Evolutionary conservation across 2,329 filamentous ascomycete genomes (phyloP), one percentile per base, ranked within the genome.

Genomic region (Simplicillium sp.): DNA sequence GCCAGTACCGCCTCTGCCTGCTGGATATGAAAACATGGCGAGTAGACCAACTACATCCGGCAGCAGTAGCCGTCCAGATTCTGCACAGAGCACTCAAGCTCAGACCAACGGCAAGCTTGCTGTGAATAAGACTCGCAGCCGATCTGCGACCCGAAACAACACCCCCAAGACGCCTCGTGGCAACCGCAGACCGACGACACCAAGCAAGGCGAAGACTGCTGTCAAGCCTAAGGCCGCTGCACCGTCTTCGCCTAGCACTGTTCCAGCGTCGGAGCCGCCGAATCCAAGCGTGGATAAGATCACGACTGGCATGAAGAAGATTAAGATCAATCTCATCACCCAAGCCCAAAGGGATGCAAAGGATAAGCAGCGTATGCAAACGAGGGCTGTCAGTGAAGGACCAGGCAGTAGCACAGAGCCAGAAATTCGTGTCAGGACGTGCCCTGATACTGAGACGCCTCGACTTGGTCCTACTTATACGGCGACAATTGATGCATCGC

Each of bases 321-420:
- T 82, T 43, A 79, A 73, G 53, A 76, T 82, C 50, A 80, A 73
- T 39, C 55, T 81, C 17, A 64, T 80, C 32, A 78, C 75, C 2
- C 68, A 77, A 44, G 66, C 75, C 32, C 72, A 79, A 50, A 71
- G 68, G 48, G 75, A 77, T 38, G 74, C 71, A 2, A 68, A 65
- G 18, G 68, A 69, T 39, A 53, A 54, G 40, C 50, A 56, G n/a
- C 51, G 50, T 4, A 25, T 25, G 20, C 5, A 25, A 25, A 25
- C 20, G 20, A 25, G 37, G 50, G 13, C 53, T 54, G 13, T 46
- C 49, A 12, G 48, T 51, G 16, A 52, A 48, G 32, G 45, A 47
- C 13, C 20, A 28, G 5, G 34, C 38, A 28, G 28, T 29, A 4
- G 35, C 36, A 12, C 20, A 25, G 6, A 25, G 20, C 20, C 20